Conservation (phyloP, 768 basidiomycete genomes). For the Trametes cubensis region DNA sequence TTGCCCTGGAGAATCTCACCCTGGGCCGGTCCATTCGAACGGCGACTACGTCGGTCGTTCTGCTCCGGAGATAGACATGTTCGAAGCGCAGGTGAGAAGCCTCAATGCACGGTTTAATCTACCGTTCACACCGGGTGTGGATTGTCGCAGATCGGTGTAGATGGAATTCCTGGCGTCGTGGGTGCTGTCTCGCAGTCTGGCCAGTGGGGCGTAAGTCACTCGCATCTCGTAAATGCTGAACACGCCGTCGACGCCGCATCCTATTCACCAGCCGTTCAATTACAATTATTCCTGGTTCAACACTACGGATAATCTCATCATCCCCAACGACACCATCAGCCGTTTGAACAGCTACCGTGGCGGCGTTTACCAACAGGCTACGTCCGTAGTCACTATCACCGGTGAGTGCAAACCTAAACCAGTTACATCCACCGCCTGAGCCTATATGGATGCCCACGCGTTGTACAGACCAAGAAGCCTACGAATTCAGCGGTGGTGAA, state of each 20-base stretch:
- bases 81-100: slow-evolving; percentile 65
- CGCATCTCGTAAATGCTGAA: too few species aligned
- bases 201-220: slow-evolving; percentile 71
- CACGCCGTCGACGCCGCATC: background rate
- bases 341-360: slow-evolving; percentile 70
- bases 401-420: slow-evolving; percentile 20
- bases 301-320: slow-evolving; percentile 57
- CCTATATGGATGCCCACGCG: background rate
- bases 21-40: slow-evolving; percentile 52
- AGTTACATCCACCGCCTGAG: background rate
- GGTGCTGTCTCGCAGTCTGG: slow-evolving; percentile 65
- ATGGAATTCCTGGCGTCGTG: slow-evolving; percentile 30
- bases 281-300: slow-evolving; percentile 72
- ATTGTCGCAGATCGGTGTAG: slow-evolving; percentile 73
- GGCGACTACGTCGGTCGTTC: slow-evolving; percentile 62
- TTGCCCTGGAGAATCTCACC: slow-evolving; percentile 51
- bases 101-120: slow-evolving; percentile 52
- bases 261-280: slow-evolving; percentile 67
- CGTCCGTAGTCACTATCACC: slow-evolving; percentile 40
- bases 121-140: slow-evolving; percentile 75
- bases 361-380: slow-evolving; percentile 82
- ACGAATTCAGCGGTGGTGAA: slow-evolving; percentile 55
- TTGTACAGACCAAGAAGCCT: slow-evolving; percentile 66
- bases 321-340: slow-evolving; percentile 55
- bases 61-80: slow-evolving; percentile 73